A percentile compares a stretch with the other conserved stretches of the same genome.
These are phyloP conservation scores for Sutorius eximius DNA, from an alignment of 1,284 basidiomycete genomes.

Conservation along the genomic window DNA sequence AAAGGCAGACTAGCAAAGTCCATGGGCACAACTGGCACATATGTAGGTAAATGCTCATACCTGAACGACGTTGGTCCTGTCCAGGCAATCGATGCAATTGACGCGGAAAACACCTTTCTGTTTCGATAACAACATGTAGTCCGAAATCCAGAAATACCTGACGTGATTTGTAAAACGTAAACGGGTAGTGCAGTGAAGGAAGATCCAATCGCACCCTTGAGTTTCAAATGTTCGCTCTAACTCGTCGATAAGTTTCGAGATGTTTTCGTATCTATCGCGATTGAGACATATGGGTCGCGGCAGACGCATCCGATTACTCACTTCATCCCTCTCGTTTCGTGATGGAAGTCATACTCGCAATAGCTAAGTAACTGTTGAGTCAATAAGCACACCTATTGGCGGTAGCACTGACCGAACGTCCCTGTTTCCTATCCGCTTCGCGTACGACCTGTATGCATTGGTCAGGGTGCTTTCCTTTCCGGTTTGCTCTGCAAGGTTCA, in stretches of 20 bases:
- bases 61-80: slow-evolving; percentile 90
- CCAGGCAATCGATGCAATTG: slow-evolving; percentile 93
- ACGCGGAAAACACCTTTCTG: slow-evolving; percentile 85
- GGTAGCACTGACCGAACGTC: slow-evolving; percentile 58
- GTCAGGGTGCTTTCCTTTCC: slow-evolving; percentile 88
- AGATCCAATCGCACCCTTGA: slow-evolving; percentile 53
- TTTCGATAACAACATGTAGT: slow-evolving; percentile 68
- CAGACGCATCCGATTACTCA: slow-evolving; percentile 39
- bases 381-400: neutral
- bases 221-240: slow-evolving; percentile 73
- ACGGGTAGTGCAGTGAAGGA: neutral
- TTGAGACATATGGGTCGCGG: slow-evolving; percentile 8
- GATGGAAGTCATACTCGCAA: slow-evolving; percentile 87
- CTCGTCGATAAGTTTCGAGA: slow-evolving; percentile 71
- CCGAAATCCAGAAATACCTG: slow-evolving; percentile 86
- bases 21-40: slow-evolving; percentile 1
- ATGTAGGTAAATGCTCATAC: slow-evolving; percentile 37
- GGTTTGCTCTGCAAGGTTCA: slow-evolving; percentile 89
- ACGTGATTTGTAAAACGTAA: slow-evolving; percentile 1
- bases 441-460: slow-evolving; percentile 72
- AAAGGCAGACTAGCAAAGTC: slow-evolving; percentile 73
- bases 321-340: slow-evolving; percentile 89
- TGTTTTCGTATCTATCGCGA: slow-evolving; percentile 77
- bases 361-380: slow-evolving; percentile 43
- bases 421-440: slow-evolving; percentile 57